These are phyloP conservation scores for Alternaria sp. DNA, from an alignment of 2,329 filamentous ascomycete species.

Conservation along the genomic window DNA sequence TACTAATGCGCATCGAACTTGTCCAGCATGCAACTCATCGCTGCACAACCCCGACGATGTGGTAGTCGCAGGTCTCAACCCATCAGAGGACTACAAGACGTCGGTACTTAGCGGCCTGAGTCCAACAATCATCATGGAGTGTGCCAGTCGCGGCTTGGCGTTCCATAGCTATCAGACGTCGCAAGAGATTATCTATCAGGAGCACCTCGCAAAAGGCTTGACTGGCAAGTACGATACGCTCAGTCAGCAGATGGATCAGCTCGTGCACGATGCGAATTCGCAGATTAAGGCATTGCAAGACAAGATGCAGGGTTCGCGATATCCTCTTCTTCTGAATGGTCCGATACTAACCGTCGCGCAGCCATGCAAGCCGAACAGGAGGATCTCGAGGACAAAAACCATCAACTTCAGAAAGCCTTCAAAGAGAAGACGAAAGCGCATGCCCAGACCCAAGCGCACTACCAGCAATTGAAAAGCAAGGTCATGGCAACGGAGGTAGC, in stretches of 20 bases:
- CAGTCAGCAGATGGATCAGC: constrained; percentile 71
- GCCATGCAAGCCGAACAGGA: constrained; percentile 68
- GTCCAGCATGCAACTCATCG: constrained; percentile 76
- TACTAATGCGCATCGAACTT: constrained; percentile 62
- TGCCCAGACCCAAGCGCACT: constrained; percentile 69
- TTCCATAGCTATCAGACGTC: constrained; percentile 89
- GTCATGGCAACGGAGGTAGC: constrained; percentile 62
- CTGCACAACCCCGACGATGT: constrained; percentile 78
- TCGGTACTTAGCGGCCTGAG: constrained; percentile 82
- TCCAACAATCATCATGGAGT: constrained; percentile 84
- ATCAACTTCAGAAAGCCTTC: constrained; percentile 70
- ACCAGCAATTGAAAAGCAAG: constrained; percentile 62
- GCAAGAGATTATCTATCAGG: constrained; percentile 84
- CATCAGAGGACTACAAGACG: constrained; percentile 88
- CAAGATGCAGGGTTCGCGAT: constrained; percentile 63
- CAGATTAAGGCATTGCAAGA: constrained; percentile 72
- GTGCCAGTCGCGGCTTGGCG: constrained; percentile 75
- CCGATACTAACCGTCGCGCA: constrained; percentile 30
- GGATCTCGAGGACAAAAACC: constrained; percentile 70
- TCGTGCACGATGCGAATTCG: constrained; percentile 75
- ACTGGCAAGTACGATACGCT: constrained; percentile 73
- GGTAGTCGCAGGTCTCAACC: constrained; percentile 72
- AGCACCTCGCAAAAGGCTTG: constrained; percentile 73
- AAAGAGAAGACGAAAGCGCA: constrained; percentile 74
- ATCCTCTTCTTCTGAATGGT: neutral